Evolutionary conservation across 1,284 basidiomycete genomes (phyloP), one percentile per base, ranked within the genome.

Genomic region (Papiliotrema flavescens): DNA sequence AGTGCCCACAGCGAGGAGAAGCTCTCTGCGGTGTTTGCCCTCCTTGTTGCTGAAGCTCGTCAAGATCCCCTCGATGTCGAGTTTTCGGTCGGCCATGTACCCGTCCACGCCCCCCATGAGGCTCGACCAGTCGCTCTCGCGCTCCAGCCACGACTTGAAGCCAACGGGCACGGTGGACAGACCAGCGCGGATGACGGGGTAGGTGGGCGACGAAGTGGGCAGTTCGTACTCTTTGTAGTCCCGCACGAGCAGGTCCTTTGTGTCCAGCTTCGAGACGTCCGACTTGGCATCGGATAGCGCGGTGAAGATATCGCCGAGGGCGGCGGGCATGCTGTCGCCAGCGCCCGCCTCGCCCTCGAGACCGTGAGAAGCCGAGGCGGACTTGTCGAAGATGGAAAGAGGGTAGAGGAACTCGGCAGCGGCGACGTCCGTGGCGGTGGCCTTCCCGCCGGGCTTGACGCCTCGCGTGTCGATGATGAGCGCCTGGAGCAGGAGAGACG

Each of bases 221-320:
- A 83, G 78, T 2, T 70, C 65, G 70, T 91, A 94, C 66, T 94
- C 85, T 74, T 98, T 98, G 81, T 94, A 98, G 75, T 98, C 95
- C 19, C 95, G 80, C 19, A 88, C 80, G 3, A 98, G 81, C 26
- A 97, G 83, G 65, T 97, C 90, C 47, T 82, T 79, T 0, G 85
- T 84, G 34, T 78, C 79, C 24, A 98, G 80, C 57, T 84, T 81
- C 0, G 83, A 81, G 9, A 97, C 79, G 57, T 87, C 83, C 3
- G 67, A 69, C 71, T 98, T 98, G 74, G 83, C 82, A 1, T 74
- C 66, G 8, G 71, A 66, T 7, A 97, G 81, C 0, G 77, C 75
- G 6, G 73, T 63, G 6, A 81, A 79, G 23, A 88, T 81, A 0
- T 78, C 73, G 2, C 55, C 54, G 6, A 79, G 56, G 2, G 51